Percentiles rank a stretch among this genome's conserved stretches.
Evolutionary conservation across 495 filamentous ascomycete species (phyloP).

Genomic region (Niebla homalea): DNA sequence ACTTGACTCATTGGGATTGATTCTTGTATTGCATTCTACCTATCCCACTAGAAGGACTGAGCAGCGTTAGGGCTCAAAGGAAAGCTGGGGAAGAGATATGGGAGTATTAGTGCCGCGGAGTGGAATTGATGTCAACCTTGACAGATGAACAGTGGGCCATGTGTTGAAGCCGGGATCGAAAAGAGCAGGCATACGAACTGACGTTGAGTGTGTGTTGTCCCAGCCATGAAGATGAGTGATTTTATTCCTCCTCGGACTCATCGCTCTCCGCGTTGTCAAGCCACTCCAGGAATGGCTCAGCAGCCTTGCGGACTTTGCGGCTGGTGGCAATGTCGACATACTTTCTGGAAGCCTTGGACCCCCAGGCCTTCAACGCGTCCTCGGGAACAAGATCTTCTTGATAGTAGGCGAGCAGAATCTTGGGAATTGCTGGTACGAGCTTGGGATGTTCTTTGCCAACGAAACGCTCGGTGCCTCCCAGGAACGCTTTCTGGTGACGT

Average conservation of each 20-base stretch:
- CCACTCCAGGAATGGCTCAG: constrained; percentile 88
- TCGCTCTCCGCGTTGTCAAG: constrained; percentile 83
- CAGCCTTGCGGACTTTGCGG: constrained; percentile 91
- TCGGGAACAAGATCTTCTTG: constrained; percentile 77
- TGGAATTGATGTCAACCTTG: constrained; percentile 4
- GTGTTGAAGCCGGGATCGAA: too few species aligned
- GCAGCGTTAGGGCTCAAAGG: constrained; percentile 10
- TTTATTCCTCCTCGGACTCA: constrained; percentile 40
- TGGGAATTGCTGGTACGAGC: constrained; percentile 63
- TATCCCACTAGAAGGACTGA: not conserved
- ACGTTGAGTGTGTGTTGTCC: too few species aligned
- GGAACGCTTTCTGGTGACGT: constrained; percentile 87
- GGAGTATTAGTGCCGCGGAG: constrained; percentile 23
- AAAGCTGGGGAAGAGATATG: constrained; percentile 19
- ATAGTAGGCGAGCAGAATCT: constrained; percentile 78
- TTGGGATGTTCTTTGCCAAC: constrained; percentile 70
- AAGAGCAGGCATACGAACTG: too few species aligned
- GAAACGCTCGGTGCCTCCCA: constrained; percentile 93
- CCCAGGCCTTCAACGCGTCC: constrained; percentile 82
- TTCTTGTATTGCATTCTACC: not conserved
- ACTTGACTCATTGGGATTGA: not conserved
- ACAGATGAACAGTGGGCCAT: too few species aligned
- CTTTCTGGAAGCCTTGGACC: constrained; percentile 89
- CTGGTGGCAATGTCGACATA: constrained; percentile 82
- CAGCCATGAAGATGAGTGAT: not conserved